Evolutionary conservation across 331 rosid species (phyloP).

Genomic region (Prunus yedoensis): DNA sequence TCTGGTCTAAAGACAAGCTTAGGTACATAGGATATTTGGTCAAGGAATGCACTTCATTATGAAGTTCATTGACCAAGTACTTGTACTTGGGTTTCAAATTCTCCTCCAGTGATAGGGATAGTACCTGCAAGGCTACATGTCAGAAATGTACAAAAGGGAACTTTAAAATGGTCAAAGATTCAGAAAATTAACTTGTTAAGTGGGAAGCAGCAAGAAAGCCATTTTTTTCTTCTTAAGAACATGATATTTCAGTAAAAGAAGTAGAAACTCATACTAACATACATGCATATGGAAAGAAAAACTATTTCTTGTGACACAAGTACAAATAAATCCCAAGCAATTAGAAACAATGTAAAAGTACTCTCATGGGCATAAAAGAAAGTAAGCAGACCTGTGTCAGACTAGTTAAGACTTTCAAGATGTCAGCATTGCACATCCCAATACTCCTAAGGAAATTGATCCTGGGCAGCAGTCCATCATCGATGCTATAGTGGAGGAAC

Average conservation of each 20-base stretch:
- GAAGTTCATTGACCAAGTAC: constrained; percentile 89
- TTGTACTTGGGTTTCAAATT: constrained; percentile 91
- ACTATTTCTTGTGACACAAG: neutral
- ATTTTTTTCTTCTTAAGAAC: neutral
- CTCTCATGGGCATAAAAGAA: constrained; percentile 6
- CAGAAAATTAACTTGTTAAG: neutral
- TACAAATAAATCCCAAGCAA: neutral
- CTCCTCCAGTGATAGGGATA: constrained; percentile 86
- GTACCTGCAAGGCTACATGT: constrained; percentile 51
- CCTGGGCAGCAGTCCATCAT: constrained; percentile 84
- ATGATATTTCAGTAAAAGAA: neutral
- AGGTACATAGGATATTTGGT: constrained; percentile 94
- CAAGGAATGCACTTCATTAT: constrained; percentile 84
- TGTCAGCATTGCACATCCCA: constrained; percentile 85
- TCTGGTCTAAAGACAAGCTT: constrained; percentile 91
- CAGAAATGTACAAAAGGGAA: constrained; percentile 5
- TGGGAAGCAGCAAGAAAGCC: neutral
- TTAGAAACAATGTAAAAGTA: neutral
- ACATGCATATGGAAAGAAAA: neutral
- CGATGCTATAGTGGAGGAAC: constrained; percentile 94
- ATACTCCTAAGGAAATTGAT: constrained; percentile 93
- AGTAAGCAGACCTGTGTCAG: constrained; percentile 76
- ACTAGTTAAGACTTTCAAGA: constrained; percentile 85
- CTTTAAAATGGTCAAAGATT: neutral
- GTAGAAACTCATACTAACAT: neutral